These are phyloP conservation scores for Globisporangium camurandrum DNA, from an alignment of 352 stramenopile species.

Conservation along the genomic window DNA sequence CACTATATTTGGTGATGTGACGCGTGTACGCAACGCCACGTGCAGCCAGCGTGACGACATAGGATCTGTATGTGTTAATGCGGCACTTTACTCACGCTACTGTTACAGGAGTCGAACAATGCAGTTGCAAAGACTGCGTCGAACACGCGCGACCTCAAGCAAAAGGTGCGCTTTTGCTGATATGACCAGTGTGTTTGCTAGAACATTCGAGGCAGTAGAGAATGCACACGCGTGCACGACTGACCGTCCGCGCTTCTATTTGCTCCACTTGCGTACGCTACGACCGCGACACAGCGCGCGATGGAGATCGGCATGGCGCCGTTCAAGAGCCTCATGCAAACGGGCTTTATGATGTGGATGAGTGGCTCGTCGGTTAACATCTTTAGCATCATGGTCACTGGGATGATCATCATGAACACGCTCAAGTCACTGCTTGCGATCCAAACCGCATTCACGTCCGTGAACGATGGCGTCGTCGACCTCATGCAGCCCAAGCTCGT, in stretches of 20 bases:
- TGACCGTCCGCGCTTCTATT: background rate
- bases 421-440: conserved; percentile 87
- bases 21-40: background rate
- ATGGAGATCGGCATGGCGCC: conserved; percentile 88
- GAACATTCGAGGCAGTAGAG: background rate
- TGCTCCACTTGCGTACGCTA: conserved; percentile 3
- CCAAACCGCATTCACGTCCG: conserved; percentile 67
- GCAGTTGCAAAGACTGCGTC: conserved; percentile 51
- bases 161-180: conserved; percentile 44
- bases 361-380: conserved; percentile 92
- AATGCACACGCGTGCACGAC: background rate
- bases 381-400: conserved; percentile 93
- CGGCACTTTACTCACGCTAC: background rate
- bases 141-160: conserved; percentile 81
- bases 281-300: conserved; percentile 41
- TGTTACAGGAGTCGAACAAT: conserved; percentile 32
- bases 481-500: conserved; percentile 85
- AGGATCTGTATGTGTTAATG: background rate
- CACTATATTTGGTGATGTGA: background rate
- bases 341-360: conserved; percentile 96
- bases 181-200: background rate
- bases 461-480: conserved; percentile 72
- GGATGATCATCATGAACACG: conserved; percentile 90
- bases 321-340: conserved; percentile 91
- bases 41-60: no score